These are phyloP conservation scores for Coniochaeta prunicola DNA, from an alignment of 2,329 filamentous ascomycete genomes.

Conservation along the genomic window DNA sequence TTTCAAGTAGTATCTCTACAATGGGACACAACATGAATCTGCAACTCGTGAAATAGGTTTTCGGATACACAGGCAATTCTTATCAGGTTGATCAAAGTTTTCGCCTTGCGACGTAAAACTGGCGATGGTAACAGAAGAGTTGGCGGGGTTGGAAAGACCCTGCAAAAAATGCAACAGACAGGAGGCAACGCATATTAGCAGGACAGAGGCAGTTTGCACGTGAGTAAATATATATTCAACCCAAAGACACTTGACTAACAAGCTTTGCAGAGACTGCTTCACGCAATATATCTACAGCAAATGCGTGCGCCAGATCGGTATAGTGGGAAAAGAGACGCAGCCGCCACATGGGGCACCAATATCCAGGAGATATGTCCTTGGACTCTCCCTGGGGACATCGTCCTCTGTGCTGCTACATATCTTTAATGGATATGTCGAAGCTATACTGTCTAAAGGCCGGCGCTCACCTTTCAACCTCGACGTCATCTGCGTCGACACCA, in stretches of 20 bases:
- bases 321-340: slow-evolving; percentile 41
- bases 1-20: not conserved
- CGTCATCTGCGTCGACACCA: slow-evolving; percentile 47
- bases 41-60: not conserved
- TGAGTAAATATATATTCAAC: slow-evolving; percentile 21
- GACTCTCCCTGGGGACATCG: slow-evolving; percentile 76
- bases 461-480: slow-evolving; percentile 61
- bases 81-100: not conserved
- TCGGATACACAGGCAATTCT: not conserved
- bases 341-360: slow-evolving; percentile 9
- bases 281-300: slow-evolving; percentile 71
- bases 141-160: slow-evolving; percentile 14
- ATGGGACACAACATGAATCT: not conserved
- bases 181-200: slow-evolving; percentile 44
- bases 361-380: slow-evolving; percentile 55
- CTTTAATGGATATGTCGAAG: slow-evolving; percentile 60
- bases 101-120: not conserved
- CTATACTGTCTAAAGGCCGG: slow-evolving; percentile 57
- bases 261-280: slow-evolving; percentile 60
- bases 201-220: slow-evolving; percentile 54
- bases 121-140: slow-evolving; percentile 8
- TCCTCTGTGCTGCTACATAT: slow-evolving; percentile 73
- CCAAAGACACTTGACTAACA: not conserved
- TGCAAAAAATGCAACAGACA: slow-evolving; percentile 51
- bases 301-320: slow-evolving; percentile 62